Evolutionary conservation across 2,329 filamentous ascomycete genomes (phyloP).

Genomic region (Cordyceps cateniannulata): DNA sequence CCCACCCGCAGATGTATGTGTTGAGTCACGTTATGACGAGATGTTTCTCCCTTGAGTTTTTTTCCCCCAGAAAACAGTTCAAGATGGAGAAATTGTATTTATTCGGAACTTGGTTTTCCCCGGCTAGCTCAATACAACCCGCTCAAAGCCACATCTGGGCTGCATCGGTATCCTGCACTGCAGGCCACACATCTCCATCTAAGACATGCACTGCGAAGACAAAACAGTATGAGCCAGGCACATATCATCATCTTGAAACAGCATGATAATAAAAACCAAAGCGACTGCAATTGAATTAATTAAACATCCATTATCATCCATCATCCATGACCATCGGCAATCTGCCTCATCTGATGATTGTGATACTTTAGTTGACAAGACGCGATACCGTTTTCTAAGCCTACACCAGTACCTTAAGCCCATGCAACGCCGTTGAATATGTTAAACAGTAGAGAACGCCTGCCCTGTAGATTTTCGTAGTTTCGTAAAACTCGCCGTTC

Average conservation of each 20-base stretch:
- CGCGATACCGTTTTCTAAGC: background rate
- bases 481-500: background rate
- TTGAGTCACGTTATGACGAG: background rate
- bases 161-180: background rate
- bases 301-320: background rate
- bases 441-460: background rate
- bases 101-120: background rate
- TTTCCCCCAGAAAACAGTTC: too few relatives aligned
- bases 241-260: background rate
- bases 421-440: conserved; percentile 1
- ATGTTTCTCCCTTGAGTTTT: background rate
- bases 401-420: background rate
- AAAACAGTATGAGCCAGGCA: background rate
- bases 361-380: background rate
- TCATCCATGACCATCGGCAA: background rate
- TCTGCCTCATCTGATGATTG: background rate
- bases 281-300: background rate
- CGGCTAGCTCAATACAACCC: background rate
- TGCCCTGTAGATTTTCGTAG: background rate
- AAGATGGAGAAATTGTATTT: too few relatives aligned
- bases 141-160: background rate
- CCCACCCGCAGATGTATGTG: background rate
- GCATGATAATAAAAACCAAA: background rate
- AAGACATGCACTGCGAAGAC: background rate
- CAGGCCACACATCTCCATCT: background rate